Evolutionary conservation across 305 asterid species (phyloP).

Genomic region (Rubia peregrina): DNA sequence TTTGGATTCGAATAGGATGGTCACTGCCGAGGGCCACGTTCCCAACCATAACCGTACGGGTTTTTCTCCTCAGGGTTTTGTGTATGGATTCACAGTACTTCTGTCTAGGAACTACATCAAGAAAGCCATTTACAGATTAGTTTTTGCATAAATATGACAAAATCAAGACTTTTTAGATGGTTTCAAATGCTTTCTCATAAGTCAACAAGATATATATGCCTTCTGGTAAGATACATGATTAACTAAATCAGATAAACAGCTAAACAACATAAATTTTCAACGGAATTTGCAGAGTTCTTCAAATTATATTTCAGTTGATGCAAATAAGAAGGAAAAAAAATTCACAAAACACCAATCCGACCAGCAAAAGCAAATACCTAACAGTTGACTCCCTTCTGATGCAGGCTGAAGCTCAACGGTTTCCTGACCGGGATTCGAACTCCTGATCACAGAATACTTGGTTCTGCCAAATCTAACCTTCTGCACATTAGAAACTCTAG

Average conservation of each 20-base stretch:
- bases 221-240: neutral
- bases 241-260: neutral
- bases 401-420: slow-evolving; percentile 92
- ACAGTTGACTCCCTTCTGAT: slow-evolving; percentile 81
- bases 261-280: neutral
- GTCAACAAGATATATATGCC: neutral
- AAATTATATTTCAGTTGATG: neutral
- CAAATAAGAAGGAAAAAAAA: neutral
- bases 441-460: slow-evolving; percentile 61
- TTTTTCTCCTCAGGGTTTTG: slow-evolving; percentile 87
- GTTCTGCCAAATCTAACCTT: slow-evolving; percentile 64
- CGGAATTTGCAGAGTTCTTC: neutral
- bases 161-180: neutral
- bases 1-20: slow-evolving; percentile 94
- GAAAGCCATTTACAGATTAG: neutral
- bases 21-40: slow-evolving; percentile 95
- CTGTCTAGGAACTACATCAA: slow-evolving; percentile 80
- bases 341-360: neutral
- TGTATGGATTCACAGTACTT: slow-evolving; percentile 86
- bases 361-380: slow-evolving; percentile 45
- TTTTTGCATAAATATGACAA: slow-evolving; percentile 7
- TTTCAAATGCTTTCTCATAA: neutral
- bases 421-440: slow-evolving; percentile 66
- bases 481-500: slow-evolving; percentile 54
- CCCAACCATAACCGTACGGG: slow-evolving; percentile 96